A percentile compares a stretch with the other conserved stretches of the same genome.
Evolutionary conservation across 768 basidiomycete genomes (phyloP).

Genomic region (Phylloporus scabripes): DNA sequence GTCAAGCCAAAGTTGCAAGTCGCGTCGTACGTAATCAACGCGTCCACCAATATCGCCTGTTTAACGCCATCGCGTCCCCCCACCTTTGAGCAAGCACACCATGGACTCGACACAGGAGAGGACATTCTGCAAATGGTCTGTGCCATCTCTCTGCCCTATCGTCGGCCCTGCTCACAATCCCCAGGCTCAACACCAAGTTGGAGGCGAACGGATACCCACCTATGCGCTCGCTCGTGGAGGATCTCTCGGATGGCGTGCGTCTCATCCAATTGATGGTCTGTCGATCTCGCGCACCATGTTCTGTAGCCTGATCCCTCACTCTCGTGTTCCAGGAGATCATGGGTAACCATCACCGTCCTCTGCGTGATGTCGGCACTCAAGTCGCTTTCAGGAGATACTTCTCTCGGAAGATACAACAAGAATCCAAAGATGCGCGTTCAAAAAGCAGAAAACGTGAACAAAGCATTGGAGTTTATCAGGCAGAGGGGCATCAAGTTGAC

Average conservation of each 20-base stretch:
- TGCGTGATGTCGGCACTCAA: slow-evolving; percentile 7
- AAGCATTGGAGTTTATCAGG: slow-evolving; percentile 92
- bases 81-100: not conserved
- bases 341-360: slow-evolving; percentile 45
- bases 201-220: slow-evolving; percentile 79
- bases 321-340: slow-evolving; percentile 77
- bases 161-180: not conserved
- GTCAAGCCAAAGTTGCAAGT: slow-evolving; percentile 9
- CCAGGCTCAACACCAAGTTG: slow-evolving; percentile 93
- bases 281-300: slow-evolving; percentile 1
- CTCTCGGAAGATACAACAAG: slow-evolving; percentile 93
- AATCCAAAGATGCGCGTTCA: slow-evolving; percentile 89
- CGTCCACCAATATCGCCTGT: slow-evolving; percentile 6
- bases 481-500: slow-evolving; percentile 92
- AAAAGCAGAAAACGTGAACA: slow-evolving; percentile 97
- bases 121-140: slow-evolving; percentile 90
- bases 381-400: slow-evolving; percentile 61
- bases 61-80: not conserved
- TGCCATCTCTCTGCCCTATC: not conserved
- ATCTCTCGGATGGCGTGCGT: slow-evolving; percentile 92
- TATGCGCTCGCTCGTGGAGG: slow-evolving; percentile 84
- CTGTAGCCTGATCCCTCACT: slow-evolving; percentile 1
- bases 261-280: slow-evolving; percentile 91
- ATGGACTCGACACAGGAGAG: slow-evolving; percentile 52
- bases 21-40: slow-evolving; percentile 24